phyloP scores from a whole-genome alignment of 2,329 filamentous ascomycete species.

The Hypoxylon sp. region DNA sequence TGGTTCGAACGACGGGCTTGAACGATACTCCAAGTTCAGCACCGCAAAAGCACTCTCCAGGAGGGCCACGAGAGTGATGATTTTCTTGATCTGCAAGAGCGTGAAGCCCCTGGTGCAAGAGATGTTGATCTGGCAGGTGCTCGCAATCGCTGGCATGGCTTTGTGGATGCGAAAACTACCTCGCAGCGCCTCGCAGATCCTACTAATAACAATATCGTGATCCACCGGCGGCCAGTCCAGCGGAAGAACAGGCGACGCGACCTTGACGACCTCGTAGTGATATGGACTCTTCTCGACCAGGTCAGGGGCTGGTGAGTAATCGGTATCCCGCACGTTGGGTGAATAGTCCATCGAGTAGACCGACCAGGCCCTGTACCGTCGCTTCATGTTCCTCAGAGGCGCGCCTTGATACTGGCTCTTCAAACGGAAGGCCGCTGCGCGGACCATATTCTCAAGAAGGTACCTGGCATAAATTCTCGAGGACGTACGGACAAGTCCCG shows the following conservation, averaged over 20 bases:
- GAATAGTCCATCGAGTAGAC: constrained; percentile 17
- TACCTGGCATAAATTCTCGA: no score
- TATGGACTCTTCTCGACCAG: constrained; percentile 22
- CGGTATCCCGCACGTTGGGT: background rate
- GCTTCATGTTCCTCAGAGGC: constrained; percentile 28
- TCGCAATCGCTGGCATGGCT: constrained; percentile 29
- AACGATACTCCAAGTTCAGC: constrained; percentile 25
- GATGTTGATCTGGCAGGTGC: constrained; percentile 34
- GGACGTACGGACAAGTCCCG: no score
- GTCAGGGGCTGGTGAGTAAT: no score
- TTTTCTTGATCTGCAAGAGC: constrained; percentile 41
- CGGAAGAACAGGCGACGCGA: constrained; percentile 40
- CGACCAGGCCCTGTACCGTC: constrained; percentile 33
- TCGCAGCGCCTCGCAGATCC: constrained; percentile 24
- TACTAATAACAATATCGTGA: background rate
- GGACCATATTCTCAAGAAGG: no score
- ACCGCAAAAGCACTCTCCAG: background rate
- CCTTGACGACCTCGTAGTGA: constrained; percentile 32
- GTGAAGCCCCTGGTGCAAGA: constrained; percentile 37
- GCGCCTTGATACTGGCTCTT: background rate
- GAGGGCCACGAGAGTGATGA: constrained; percentile 33
- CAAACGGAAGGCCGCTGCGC: no score
- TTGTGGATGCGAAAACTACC: constrained; percentile 36
- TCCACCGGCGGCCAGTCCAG: background rate
- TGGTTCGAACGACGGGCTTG: background rate